A percentile compares a stretch with the other conserved stretches of the same genome.
phyloP scores from a whole-genome alignment of 176 grass and related monocot genomes.

The Melocanna baccifera region DNA sequence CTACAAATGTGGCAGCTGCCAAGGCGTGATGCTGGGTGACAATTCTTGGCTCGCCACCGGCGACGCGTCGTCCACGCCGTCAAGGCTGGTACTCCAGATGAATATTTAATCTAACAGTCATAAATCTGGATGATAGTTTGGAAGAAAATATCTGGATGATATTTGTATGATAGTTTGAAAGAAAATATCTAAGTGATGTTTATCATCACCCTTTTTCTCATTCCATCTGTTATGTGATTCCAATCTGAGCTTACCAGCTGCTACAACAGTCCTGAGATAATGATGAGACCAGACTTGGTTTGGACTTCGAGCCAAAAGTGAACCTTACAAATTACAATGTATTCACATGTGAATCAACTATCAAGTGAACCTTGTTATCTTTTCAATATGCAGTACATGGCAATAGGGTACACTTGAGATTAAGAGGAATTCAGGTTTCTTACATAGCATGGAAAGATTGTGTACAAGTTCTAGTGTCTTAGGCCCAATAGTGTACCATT shows the following conservation, averaged over 20 bases:
- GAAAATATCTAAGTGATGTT: no score
- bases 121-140: no score
- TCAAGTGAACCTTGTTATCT: not conserved
- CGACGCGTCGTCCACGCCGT: no score
- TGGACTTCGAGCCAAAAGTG: not conserved
- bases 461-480: not conserved
- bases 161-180: no score
- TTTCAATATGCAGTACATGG: not conserved
- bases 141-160: no score
- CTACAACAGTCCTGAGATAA: not conserved
- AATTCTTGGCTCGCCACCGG: no score
- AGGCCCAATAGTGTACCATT: not conserved
- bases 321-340: not conserved
- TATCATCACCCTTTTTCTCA: no score
- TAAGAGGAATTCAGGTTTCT: not conserved
- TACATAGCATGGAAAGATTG: not conserved
- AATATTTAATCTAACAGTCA: no score
- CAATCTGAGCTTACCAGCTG: not conserved
- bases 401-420: not conserved
- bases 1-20: no score
- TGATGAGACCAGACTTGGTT: not conserved
- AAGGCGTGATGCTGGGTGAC: no score
- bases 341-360: not conserved
- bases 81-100: no score
- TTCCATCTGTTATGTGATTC: not conserved